phyloP scores from a whole-genome alignment of 2,329 filamentous ascomycete species.

The Sarocladium strictum region DNA sequence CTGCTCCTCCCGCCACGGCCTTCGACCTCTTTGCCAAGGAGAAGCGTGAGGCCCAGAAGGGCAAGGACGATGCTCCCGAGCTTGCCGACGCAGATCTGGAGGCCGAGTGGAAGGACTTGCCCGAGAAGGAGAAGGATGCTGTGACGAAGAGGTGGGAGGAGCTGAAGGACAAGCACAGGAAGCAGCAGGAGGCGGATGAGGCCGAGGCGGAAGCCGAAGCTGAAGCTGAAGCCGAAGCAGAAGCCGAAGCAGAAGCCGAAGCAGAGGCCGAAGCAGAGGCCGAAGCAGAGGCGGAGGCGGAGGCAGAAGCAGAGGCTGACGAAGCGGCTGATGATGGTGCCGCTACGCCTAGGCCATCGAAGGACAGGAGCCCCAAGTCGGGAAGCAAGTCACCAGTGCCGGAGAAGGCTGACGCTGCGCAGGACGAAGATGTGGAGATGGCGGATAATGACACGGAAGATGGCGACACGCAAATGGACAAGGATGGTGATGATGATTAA shows the following conservation, averaged over 20 bases:
- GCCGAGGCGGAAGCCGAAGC: too few species aligned
- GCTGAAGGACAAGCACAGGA: constrained; percentile 1
- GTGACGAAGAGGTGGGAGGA: neutral
- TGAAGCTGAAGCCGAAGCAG: constrained; percentile 1
- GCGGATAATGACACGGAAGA: constrained; percentile 11
- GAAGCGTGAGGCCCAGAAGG: constrained; percentile 27
- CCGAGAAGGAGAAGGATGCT: constrained; percentile 36
- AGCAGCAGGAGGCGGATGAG: neutral
- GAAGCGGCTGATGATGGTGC: neutral
- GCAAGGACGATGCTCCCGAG: constrained; percentile 24
- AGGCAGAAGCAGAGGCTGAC: neutral
- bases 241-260: neutral
- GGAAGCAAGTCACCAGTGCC: constrained; percentile 2
- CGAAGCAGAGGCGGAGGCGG: constrained; percentile 11
- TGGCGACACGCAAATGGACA: constrained; percentile 12
- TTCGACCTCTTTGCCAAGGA: constrained; percentile 52
- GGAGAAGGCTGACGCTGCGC: neutral
- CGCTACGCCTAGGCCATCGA: neutral
- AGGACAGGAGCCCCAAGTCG: neutral
- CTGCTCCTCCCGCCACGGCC: constrained; percentile 31
- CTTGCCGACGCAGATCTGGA: constrained; percentile 47
- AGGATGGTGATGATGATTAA: constrained; percentile 9
- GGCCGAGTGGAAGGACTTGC: constrained; percentile 48
- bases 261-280: constrained; percentile 9
- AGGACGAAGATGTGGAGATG: constrained; percentile 9